Base-by-base conservation (phyloP, 176 grass and related monocot genomes). In the Avena sativa region DNA sequence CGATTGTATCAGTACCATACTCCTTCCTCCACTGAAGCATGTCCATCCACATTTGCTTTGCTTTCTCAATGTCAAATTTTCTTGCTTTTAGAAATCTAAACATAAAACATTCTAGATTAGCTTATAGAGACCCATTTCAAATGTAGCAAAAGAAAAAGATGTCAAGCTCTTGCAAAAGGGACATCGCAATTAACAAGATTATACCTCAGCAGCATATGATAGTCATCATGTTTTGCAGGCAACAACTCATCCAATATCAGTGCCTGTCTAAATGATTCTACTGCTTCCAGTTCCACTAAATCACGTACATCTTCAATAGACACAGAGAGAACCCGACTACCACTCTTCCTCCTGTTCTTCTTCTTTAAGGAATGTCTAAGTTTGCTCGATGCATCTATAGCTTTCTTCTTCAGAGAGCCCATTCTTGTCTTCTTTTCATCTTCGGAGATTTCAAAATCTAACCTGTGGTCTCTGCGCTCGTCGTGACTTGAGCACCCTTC, bases 11-110 rank as follows among this genome's bases (percentile, higher is more conserved):
- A 36, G 90, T 86, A 50, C 87, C 93, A 81, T 94, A 98, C 11
- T 98, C 96, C 76, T 90, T 98, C 72, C 96, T 91, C 96, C 96
- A 98, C 12, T 96, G 92, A 91, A 98, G 90, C 96, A 94, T 98
- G 79, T 98, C 96, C 43, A 80, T 91, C 96, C 96, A 96, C 96
- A 96, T 96, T 82, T 98, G 96, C 71, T 93, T 98, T 85, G 96
- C 88, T 94, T 89, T 98, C 20, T 98, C 96, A 16, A 94, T 90
- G 89, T 98, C 96, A 83, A 98, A 93, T 74, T 88, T 96, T 61
- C 96, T 91, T 78, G 96, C 96, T 87, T 98, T 98, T 51, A 98
- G 74, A 83, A 96, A 98, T 89, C 96, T 98, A 70, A 28, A 79
- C 5, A 82, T 3, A 80, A 61, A 74, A 8, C 36, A 90, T 76